Percentiles rank a stretch among this genome's conserved stretches.
Conservation (phyloP, 208 protist genomes). For the Crithidia bombi region DNA sequence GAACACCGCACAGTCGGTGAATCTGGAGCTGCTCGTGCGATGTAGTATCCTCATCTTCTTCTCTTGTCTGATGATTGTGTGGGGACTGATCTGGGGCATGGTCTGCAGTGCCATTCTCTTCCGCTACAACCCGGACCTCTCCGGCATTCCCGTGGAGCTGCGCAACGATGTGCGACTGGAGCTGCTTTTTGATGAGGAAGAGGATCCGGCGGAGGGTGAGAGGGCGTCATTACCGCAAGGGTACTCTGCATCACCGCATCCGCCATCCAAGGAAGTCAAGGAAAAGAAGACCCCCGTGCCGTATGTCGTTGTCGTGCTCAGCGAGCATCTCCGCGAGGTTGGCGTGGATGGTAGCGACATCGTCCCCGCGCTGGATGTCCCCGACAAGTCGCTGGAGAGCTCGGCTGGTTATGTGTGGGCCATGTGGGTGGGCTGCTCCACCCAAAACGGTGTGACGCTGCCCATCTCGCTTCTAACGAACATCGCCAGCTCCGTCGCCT, state of each 20-base stretch:
- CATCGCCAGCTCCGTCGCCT: conserved; percentile 58
- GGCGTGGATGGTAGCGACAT: conserved; percentile 61
- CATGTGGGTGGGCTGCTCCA: conserved; percentile 55
- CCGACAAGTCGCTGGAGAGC: conserved; percentile 58
- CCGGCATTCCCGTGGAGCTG: conserved; percentile 62
- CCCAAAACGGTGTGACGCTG: conserved; percentile 81
- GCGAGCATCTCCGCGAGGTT: conserved; percentile 49
- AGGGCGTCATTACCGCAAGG: neutral
- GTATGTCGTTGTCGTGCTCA: conserved; percentile 65
- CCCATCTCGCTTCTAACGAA: conserved; percentile 75
- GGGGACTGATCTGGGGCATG: conserved; percentile 35
- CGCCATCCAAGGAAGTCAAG: neutral
- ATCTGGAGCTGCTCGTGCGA: conserved; percentile 31
- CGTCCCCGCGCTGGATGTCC: conserved; percentile 51
- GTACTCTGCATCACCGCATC: neutral
- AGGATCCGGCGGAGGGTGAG: neutral
- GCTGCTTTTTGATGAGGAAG: conserved; percentile 43
- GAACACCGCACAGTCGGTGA: conserved; percentile 52
- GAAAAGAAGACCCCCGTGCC: conserved; percentile 38
- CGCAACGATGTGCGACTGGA: conserved; percentile 46
- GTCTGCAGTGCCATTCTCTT: conserved; percentile 20
- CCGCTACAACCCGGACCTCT: conserved; percentile 26
- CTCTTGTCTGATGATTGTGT: conserved; percentile 38
- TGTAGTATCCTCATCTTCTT: conserved; percentile 71
- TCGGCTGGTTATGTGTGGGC: conserved; percentile 65